Percentiles rank a stretch among this genome's conserved stretches.
Conservation (phyloP, 495 filamentous ascomycete genomes). For the Aspergillus avenaceus region DNA sequence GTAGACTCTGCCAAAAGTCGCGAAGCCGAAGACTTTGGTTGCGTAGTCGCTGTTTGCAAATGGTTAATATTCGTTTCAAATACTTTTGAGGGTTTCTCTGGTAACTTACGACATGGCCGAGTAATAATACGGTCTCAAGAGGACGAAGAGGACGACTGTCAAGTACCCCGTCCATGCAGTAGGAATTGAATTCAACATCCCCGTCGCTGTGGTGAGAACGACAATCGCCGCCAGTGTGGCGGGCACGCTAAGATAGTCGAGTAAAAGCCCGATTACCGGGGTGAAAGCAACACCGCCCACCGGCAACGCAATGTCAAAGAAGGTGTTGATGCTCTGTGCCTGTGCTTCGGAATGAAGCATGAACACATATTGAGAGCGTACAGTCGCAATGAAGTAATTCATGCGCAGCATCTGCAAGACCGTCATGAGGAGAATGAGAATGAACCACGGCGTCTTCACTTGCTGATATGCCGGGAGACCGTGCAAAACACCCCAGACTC, state of each 20-base stretch:
- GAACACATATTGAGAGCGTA: slow-evolving; percentile 77
- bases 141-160: slow-evolving; percentile 71
- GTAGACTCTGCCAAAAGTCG: slow-evolving; percentile 90
- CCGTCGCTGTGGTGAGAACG: slow-evolving; percentile 67
- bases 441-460: slow-evolving; percentile 81
- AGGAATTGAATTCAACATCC: slow-evolving; percentile 72
- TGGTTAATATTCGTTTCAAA: slow-evolving; percentile 12
- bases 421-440: slow-evolving; percentile 87
- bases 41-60: slow-evolving; percentile 63
- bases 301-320: slow-evolving; percentile 90
- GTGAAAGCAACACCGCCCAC: slow-evolving; percentile 78
- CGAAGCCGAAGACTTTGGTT: slow-evolving; percentile 93
- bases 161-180: slow-evolving; percentile 68
- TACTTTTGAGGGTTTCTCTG: background rate
- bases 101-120: slow-evolving; percentile 49
- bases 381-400: slow-evolving; percentile 96
- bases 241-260: slow-evolving; percentile 67
- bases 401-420: slow-evolving; percentile 95
- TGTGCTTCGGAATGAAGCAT: slow-evolving; percentile 57
- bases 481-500: slow-evolving; percentile 81
- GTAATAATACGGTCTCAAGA: slow-evolving; percentile 48
- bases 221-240: slow-evolving; percentile 69
- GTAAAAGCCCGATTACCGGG: slow-evolving; percentile 77
- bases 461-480: slow-evolving; percentile 66
- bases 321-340: slow-evolving; percentile 69